Evolutionary conservation across 176 grass and related monocot species (phyloP).

Genomic region (Neostapfia colusana): DNA sequence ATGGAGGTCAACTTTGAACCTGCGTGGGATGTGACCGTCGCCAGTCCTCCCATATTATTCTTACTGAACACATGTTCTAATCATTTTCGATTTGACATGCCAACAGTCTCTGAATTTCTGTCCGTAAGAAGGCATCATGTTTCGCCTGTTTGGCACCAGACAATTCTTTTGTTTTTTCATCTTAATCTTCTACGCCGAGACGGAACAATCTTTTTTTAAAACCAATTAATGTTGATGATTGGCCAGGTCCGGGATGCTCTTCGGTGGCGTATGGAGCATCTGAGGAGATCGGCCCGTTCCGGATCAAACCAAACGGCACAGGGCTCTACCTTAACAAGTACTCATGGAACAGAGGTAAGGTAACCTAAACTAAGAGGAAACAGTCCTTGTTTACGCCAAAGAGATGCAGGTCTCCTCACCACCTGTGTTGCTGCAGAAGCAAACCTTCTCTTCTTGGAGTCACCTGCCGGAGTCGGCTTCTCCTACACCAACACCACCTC

Average conservation of each 20-base stretch:
- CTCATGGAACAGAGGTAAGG: conserved; percentile 85
- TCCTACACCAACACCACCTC: conserved; percentile 83
- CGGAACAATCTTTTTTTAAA: neutral
- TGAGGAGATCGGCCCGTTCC: conserved; percentile 83
- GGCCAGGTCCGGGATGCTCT: conserved; percentile 88
- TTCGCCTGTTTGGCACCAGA: too few species aligned
- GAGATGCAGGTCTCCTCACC: neutral
- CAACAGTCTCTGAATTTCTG: neutral
- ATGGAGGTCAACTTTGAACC: conserved; percentile 10
- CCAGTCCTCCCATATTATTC: conserved; percentile 12
- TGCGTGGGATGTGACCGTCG: neutral
- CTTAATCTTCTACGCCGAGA: neutral
- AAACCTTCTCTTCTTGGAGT: conserved; percentile 89
- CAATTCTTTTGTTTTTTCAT: too few species aligned
- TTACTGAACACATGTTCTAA: neutral
- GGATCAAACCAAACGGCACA: conserved; percentile 68
- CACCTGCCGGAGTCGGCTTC: conserved; percentile 91
- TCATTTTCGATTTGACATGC: conserved; percentile 20
- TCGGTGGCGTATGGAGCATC: conserved; percentile 98
- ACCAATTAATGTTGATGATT: neutral
- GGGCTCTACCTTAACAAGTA: conserved; percentile 80
- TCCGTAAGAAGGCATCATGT: neutral
- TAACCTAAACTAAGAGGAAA: neutral
- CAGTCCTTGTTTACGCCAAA: neutral
- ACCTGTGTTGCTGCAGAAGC: conserved; percentile 62